These are phyloP conservation scores for Didymella exigua DNA, from an alignment of 2,329 filamentous ascomycete species.

Conservation along the genomic window DNA sequence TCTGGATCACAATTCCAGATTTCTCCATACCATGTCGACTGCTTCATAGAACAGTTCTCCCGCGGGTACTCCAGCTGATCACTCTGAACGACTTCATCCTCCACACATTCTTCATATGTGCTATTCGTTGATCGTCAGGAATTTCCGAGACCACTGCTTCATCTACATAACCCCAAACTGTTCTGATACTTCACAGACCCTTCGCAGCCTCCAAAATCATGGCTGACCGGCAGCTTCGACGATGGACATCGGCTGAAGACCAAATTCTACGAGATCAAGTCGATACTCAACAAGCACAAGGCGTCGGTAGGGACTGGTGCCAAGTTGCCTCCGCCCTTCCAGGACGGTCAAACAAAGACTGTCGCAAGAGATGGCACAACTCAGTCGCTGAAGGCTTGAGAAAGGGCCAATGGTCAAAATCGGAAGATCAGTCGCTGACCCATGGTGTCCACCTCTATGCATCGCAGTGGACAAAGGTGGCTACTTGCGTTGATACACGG, in stretches of 20 bases:
- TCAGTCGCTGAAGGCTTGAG: conserved; percentile 47
- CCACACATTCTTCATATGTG: not conserved
- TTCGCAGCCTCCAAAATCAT: not conserved
- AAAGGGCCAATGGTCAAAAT: conserved; percentile 51
- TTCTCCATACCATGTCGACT: not conserved
- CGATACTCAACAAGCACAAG: conserved; percentile 24
- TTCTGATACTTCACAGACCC: not conserved
- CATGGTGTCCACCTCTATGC: conserved; percentile 47
- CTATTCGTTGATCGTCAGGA: not conserved
- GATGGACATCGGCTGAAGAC: conserved; percentile 33
- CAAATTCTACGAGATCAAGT: conserved; percentile 34
- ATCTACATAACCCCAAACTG: not conserved
- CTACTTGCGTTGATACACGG: conserved; percentile 47
- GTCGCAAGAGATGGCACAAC: conserved; percentile 53
- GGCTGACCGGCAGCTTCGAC: conserved; percentile 7
- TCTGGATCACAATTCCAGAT: not conserved
- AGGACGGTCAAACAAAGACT: conserved; percentile 53
- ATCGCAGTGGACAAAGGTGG: conserved; percentile 52
- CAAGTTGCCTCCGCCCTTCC: conserved; percentile 47
- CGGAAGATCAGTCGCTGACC: conserved; percentile 43
- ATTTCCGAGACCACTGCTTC: not conserved
- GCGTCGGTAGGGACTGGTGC: conserved; percentile 31
- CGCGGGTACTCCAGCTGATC: not conserved
- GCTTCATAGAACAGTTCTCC: not conserved
- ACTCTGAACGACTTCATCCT: not conserved